Evolutionary conservation across 2,329 filamentous ascomycete genomes (phyloP).

Genomic region (Aspergillus fructus): DNA sequence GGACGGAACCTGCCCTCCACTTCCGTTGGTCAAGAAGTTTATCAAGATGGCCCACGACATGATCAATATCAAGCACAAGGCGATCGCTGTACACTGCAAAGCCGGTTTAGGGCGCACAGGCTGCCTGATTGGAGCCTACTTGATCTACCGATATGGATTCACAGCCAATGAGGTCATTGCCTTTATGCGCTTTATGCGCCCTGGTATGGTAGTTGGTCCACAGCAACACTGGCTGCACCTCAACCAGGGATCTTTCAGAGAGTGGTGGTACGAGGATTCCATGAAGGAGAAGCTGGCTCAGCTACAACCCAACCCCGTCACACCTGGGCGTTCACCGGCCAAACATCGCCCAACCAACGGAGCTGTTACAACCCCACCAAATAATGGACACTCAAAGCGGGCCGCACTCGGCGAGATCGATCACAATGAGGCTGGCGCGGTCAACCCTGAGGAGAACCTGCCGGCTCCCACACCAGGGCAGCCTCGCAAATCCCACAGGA

Average conservation of each 20-base stretch:
- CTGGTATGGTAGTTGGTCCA: conserved; percentile 97
- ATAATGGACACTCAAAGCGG: conserved; percentile 71
- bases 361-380: conserved; percentile 80
- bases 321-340: conserved; percentile 53
- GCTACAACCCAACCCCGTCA: conserved; percentile 59
- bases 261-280: conserved; percentile 85
- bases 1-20: conserved; percentile 89
- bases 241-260: conserved; percentile 94
- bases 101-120: conserved; percentile 93
- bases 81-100: conserved; percentile 97
- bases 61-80: conserved; percentile 86
- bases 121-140: conserved; percentile 93
- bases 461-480: conserved; percentile 95
- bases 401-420: conserved; percentile 93
- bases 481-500: conserved; percentile 81
- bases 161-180: conserved; percentile 96
- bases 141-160: conserved; percentile 96
- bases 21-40: conserved; percentile 89
- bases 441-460: conserved; percentile 72
- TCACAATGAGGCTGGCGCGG: conserved; percentile 62
- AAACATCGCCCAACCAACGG: conserved; percentile 64
- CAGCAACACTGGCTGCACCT: conserved; percentile 99
- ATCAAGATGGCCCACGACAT: conserved; percentile 92
- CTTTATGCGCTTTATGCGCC: conserved; percentile 98
- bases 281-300: conserved; percentile 80